A percentile compares a stretch with the other conserved stretches of the same genome.
Conservation (phyloP, 441 rosid genomes). For the Erysimum pusillum region DNA sequence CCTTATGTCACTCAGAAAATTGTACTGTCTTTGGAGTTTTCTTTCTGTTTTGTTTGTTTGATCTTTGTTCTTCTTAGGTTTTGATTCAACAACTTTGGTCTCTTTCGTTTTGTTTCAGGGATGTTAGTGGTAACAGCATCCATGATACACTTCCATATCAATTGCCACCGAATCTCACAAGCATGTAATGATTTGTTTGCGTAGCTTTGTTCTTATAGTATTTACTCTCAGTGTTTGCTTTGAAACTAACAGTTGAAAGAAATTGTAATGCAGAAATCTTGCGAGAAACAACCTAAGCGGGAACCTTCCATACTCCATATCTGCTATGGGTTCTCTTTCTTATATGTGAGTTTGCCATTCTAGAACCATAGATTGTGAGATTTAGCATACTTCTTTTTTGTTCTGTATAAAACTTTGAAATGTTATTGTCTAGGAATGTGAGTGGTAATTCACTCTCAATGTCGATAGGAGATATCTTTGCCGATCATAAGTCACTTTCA, state of each 20-base stretch:
- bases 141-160: constrained; percentile 91
- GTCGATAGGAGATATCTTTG: constrained; percentile 75
- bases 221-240: not conserved
- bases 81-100: constrained; percentile 39
- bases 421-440: constrained; percentile 68
- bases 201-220: constrained; percentile 12
- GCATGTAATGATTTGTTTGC: constrained; percentile 66
- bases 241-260: constrained; percentile 31
- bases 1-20: constrained; percentile 72
- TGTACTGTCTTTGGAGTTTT: constrained; percentile 56
- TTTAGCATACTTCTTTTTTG: constrained; percentile 17
- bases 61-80: constrained; percentile 29
- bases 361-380: constrained; percentile 34
- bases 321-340: constrained; percentile 72
- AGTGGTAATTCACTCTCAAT: constrained; percentile 86
- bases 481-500: constrained; percentile 60
- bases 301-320: constrained; percentile 90
- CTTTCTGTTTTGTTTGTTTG: constrained; percentile 4
- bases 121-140: constrained; percentile 83
- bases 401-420: constrained; percentile 14
- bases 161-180: constrained; percentile 92
- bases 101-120: constrained; percentile 55
- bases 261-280: constrained; percentile 72
- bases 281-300: constrained; percentile 86
- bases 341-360: constrained; percentile 70